Evolutionary conservation across 495 filamentous ascomycete genomes (phyloP).

Genomic region (Penicillium subrubescens): DNA sequence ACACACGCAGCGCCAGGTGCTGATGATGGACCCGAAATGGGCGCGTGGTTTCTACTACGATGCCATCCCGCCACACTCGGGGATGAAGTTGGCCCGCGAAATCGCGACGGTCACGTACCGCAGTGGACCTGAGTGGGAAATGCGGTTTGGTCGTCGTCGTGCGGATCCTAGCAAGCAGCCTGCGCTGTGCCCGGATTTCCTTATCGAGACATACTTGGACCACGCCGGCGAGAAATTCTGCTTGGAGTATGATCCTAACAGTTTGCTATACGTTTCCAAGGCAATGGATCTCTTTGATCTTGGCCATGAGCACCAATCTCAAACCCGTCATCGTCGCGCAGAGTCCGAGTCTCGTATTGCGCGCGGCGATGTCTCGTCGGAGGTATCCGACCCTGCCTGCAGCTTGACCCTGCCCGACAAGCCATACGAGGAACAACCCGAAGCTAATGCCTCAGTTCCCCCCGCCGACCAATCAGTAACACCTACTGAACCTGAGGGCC

Average conservation of each 20-base stretch:
- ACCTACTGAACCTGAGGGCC: slow-evolving; percentile 28
- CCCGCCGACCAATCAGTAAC: slow-evolving; percentile 28
- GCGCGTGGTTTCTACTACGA: slow-evolving; percentile 96
- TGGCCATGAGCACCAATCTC: slow-evolving; percentile 63
- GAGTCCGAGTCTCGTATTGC: slow-evolving; percentile 53
- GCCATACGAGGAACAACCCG: slow-evolving; percentile 80
- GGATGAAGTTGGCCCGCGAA: slow-evolving; percentile 97
- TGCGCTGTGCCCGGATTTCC: slow-evolving; percentile 92
- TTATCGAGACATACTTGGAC: slow-evolving; percentile 98
- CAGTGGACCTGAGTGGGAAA: slow-evolving; percentile 96
- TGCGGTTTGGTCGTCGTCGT: slow-evolving; percentile 84
- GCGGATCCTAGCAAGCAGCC: slow-evolving; percentile 86
- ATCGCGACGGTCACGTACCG: slow-evolving; percentile 98
- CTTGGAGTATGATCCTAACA: slow-evolving; percentile 97
- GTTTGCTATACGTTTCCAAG: slow-evolving; percentile 94
- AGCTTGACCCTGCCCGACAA: slow-evolving; percentile 80
- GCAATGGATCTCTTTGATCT: slow-evolving; percentile 99
- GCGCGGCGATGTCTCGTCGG: slow-evolving; percentile 28
- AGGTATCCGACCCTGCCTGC: slow-evolving; percentile 56
- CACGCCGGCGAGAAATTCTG: slow-evolving; percentile 99
- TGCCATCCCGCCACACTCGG: slow-evolving; percentile 83
- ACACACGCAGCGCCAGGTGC: slow-evolving; percentile 95
- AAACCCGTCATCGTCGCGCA: slow-evolving; percentile 49
- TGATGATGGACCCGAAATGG: slow-evolving; percentile 99
- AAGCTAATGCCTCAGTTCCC: slow-evolving; percentile 38